These are phyloP conservation scores for Allomyces javanicus DNA, from an alignment of 192 early-diverging fungal species.

Conservation along the genomic window DNA sequence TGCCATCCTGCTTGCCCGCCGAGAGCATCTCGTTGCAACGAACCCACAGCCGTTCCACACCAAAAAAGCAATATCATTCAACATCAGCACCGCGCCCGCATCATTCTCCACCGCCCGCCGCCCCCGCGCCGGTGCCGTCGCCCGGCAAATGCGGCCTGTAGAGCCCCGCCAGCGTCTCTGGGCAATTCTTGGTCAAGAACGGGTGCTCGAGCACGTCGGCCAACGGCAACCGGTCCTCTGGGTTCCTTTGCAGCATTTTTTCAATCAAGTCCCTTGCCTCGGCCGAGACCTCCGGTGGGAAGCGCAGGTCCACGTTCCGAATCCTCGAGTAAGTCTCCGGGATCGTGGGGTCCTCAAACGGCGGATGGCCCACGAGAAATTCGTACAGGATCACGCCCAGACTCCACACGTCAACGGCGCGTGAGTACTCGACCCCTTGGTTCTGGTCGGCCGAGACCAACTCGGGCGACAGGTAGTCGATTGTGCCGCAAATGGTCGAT, in stretches of 20 bases:
- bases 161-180: neutral
- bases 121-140: no score
- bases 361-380: conserved; percentile 77
- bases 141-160: neutral
- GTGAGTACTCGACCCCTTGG: conserved; percentile 25
- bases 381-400: conserved; percentile 84
- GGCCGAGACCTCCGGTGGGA: conserved; percentile 53
- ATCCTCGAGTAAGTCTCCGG: conserved; percentile 65
- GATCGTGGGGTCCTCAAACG: conserved; percentile 57
- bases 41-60: no score
- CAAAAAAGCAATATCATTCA: no score
- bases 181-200: conserved; percentile 26
- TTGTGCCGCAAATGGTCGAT: conserved; percentile 76
- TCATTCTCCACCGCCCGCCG: no score
- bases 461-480: conserved; percentile 91
- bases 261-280: conserved; percentile 72
- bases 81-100: no score
- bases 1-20: no score
- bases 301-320: conserved; percentile 56
- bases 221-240: conserved; percentile 47
- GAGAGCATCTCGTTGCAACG: no score
- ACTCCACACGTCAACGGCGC: conserved; percentile 57
- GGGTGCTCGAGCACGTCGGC: conserved; percentile 62
- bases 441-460: conserved; percentile 80
- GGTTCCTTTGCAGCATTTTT: conserved; percentile 56